These are phyloP conservation scores for Sugiyamaella sp. DNA, from an alignment of 1,139 yeast species.

Conservation along the genomic window DNA sequence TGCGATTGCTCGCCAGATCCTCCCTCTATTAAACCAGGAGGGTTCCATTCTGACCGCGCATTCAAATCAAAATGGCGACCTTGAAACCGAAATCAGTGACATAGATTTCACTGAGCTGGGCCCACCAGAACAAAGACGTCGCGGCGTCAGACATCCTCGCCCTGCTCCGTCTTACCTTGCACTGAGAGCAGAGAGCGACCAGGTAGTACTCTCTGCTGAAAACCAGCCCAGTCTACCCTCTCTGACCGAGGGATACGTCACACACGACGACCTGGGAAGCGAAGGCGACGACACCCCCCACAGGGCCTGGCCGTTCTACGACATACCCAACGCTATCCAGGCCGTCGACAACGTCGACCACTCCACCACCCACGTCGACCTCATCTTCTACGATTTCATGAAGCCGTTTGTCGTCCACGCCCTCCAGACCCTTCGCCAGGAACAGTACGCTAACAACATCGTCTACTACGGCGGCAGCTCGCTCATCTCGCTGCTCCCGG, in stretches of 20 bases:
- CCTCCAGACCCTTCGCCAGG: constrained; percentile 40
- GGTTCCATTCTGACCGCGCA: constrained; percentile 48
- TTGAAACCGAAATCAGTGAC: constrained; percentile 4
- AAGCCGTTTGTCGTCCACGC: constrained; percentile 65
- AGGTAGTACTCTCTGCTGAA: constrained; percentile 3
- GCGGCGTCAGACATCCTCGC: not conserved
- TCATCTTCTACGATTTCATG: constrained; percentile 79
- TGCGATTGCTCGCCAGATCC: constrained; percentile 51
- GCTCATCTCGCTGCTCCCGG: constrained; percentile 50
- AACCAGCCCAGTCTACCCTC: not conserved
- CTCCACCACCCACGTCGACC: constrained; percentile 53
- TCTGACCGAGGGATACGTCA: constrained; percentile 64
- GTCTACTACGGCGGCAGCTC: constrained; percentile 54
- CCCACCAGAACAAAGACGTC: constrained; percentile 24
- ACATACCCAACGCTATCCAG: constrained; percentile 77
- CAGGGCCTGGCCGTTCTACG: constrained; percentile 57
- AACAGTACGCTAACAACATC: constrained; percentile 30
- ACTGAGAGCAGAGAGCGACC: too few species aligned
- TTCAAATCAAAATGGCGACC: too few species aligned
- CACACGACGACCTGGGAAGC: constrained; percentile 78
- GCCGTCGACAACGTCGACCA: constrained; percentile 42
- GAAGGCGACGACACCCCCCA: constrained; percentile 92
- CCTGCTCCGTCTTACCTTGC: not conserved
- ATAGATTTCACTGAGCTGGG: constrained; percentile 32
- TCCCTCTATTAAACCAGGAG: constrained; percentile 54